phyloP scores from a whole-genome alignment of 176 grass and related monocot species.

The Paspalum vaginatum region DNA sequence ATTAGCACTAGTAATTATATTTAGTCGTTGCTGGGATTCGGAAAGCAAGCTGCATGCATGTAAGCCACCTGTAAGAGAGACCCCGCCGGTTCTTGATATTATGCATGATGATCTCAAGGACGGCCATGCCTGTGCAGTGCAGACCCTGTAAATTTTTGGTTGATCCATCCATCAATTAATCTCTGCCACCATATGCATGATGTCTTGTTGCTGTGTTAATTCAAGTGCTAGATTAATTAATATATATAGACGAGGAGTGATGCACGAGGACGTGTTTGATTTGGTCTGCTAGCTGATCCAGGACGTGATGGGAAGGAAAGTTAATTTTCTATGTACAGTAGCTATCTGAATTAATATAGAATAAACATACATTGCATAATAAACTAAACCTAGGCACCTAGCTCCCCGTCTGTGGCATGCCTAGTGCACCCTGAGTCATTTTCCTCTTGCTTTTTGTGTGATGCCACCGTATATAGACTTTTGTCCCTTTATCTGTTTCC shows the following conservation, averaged over 20 bases:
- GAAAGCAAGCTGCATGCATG: slow-evolving; percentile 33
- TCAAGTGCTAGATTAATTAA: no score
- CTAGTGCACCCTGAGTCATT: slow-evolving; percentile 58
- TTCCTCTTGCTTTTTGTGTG: slow-evolving; percentile 28
- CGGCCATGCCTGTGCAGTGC: slow-evolving; percentile 12
- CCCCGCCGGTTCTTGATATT: slow-evolving; percentile 43
- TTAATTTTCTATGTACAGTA: not conserved
- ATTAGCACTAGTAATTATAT: slow-evolving; percentile 53
- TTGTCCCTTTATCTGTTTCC: slow-evolving; percentile 27
- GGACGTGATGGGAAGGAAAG: not conserved
- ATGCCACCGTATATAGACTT: slow-evolving; percentile 35
- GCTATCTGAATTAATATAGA: no score
- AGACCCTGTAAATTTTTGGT: slow-evolving; percentile 46
- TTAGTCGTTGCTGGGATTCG: slow-evolving; percentile 47
- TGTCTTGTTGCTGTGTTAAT: not conserved
- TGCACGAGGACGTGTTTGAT: slow-evolving; percentile 23
- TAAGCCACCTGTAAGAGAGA: slow-evolving; percentile 53
- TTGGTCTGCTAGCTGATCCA: slow-evolving; percentile 19
- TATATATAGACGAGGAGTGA: no score
- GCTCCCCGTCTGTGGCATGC: no score
- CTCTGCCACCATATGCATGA: not conserved
- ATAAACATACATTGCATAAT: no score
- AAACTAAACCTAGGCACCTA: no score
- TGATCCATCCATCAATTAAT: slow-evolving; percentile 35
- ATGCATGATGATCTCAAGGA: slow-evolving; percentile 40